Conservation (phyloP, 441 rosid species). For the Sinapis alba region DNA sequence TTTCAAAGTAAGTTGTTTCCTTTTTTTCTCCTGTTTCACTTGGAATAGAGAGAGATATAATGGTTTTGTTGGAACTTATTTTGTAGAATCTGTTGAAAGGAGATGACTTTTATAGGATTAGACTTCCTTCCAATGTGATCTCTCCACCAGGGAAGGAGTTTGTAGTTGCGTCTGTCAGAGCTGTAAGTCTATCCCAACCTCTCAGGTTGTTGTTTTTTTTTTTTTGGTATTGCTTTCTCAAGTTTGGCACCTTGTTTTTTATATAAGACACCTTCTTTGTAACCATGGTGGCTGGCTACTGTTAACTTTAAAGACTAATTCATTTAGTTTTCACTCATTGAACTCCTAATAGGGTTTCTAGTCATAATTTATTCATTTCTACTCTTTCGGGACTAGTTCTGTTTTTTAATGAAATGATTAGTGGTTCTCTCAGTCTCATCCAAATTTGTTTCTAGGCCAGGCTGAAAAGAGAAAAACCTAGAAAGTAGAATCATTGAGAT, state of each 20-base stretch:
- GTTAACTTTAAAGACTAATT: neutral
- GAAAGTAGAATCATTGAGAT: neutral
- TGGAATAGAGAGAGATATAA: conserved; percentile 2
- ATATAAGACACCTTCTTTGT: neutral
- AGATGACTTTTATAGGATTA: conserved; percentile 87
- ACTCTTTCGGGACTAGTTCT: neutral
- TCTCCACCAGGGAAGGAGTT: conserved; percentile 73
- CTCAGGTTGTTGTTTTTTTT: neutral
- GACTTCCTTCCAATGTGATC: conserved; percentile 89
- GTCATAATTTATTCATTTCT: neutral
- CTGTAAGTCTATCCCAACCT: conserved; percentile 54
- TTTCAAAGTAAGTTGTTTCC: conserved; percentile 53
- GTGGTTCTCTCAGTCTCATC: neutral
- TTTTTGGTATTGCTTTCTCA: conserved; percentile 8
- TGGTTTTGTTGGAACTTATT: conserved; percentile 13
- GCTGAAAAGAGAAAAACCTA: neutral
- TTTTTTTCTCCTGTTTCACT: neutral
- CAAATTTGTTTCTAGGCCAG: neutral
- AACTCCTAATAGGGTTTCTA: neutral
- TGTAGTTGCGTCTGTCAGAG: conserved; percentile 82
- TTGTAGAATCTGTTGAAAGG: conserved; percentile 68
- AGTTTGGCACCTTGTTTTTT: neutral
- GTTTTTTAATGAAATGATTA: neutral
- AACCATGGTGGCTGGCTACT: conserved; percentile 9
- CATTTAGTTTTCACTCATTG: conserved; percentile 10